Conservation (phyloP, 164 flowering plant species). For the Umbilicus rupestris region DNA sequence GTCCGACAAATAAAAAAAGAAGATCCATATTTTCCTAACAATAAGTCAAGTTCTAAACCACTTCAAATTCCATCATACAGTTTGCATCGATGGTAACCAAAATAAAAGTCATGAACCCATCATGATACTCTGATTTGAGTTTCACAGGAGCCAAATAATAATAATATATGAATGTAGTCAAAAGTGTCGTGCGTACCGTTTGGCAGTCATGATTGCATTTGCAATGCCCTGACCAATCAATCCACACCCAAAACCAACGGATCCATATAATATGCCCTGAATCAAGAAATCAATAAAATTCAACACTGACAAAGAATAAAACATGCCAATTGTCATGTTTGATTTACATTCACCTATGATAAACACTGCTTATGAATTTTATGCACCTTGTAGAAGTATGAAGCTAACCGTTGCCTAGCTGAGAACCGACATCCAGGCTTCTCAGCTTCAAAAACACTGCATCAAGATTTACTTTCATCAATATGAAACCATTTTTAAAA, state of each 20-base stretch:
- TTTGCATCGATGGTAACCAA: no score
- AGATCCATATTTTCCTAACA: neutral
- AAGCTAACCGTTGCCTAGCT: conserved; percentile 51
- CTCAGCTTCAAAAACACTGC: conserved; percentile 95
- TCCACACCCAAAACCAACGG: conserved; percentile 91
- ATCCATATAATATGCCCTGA: conserved; percentile 76
- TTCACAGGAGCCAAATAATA: neutral
- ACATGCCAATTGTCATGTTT: neutral
- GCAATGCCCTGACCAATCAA: conserved; percentile 95
- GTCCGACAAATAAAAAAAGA: neutral
- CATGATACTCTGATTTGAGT: neutral
- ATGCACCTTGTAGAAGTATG: conserved; percentile 77
- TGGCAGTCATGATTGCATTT: conserved; percentile 86
- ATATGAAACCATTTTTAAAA: neutral
- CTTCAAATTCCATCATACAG: no score
- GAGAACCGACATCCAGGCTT: conserved; percentile 73
- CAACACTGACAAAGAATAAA: neutral
- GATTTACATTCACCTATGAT: no score
- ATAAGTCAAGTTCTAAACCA: no score
- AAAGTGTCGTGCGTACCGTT: conserved; percentile 35
- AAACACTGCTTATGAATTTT: neutral
- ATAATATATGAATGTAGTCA: neutral
- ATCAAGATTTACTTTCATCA: neutral
- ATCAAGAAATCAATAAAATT: conserved; percentile 7
- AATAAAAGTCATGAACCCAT: no score